Percentiles rank a stretch among this genome's conserved stretches.
Conservation (phyloP, 805 yeast genomes). For the Blastobotrys attinorum region DNA sequence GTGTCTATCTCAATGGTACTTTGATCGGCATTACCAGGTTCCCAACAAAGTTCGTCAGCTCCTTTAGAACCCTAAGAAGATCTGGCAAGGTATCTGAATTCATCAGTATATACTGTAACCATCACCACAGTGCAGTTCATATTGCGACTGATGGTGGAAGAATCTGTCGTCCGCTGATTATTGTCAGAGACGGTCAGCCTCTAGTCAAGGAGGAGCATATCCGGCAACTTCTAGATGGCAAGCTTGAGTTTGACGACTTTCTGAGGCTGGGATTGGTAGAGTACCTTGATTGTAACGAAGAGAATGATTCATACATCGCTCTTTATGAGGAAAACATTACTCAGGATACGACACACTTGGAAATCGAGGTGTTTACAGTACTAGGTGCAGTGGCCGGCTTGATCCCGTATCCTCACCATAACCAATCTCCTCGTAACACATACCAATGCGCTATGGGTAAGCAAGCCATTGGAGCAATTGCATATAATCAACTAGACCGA, state of each 20-base stretch:
- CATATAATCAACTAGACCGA: slow-evolving; percentile 91
- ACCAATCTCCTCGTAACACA: slow-evolving; percentile 87
- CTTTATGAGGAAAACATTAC: slow-evolving; percentile 65
- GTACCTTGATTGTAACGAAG: slow-evolving; percentile 94
- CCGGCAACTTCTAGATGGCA: slow-evolving; percentile 51
- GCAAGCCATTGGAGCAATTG: slow-evolving; percentile 99
- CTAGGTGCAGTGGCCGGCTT: slow-evolving; percentile 90
- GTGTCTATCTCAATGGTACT: slow-evolving; percentile 91
- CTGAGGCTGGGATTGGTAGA: slow-evolving; percentile 81
- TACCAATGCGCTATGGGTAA: slow-evolving; percentile 97
- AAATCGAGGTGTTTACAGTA: slow-evolving; percentile 90
- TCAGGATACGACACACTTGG: slow-evolving; percentile 70
- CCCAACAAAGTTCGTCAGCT: slow-evolving; percentile 72
- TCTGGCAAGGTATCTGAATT: slow-evolving; percentile 81
- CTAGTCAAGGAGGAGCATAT: slow-evolving; percentile 70
- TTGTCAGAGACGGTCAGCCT: slow-evolving; percentile 65
- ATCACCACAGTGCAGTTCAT: slow-evolving; percentile 88
- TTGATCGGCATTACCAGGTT: slow-evolving; percentile 81
- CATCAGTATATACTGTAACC: slow-evolving; percentile 81
- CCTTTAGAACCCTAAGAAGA: slow-evolving; percentile 76
- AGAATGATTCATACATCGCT: slow-evolving; percentile 89
- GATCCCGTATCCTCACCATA: slow-evolving; percentile 88
- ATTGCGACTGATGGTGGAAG: slow-evolving; percentile 99
- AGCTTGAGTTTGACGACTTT: slow-evolving; percentile 86
- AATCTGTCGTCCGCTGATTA: slow-evolving; percentile 92